phyloP scores from a whole-genome alignment of 208 protist species.

The Leishmania amazonensis region DNA sequence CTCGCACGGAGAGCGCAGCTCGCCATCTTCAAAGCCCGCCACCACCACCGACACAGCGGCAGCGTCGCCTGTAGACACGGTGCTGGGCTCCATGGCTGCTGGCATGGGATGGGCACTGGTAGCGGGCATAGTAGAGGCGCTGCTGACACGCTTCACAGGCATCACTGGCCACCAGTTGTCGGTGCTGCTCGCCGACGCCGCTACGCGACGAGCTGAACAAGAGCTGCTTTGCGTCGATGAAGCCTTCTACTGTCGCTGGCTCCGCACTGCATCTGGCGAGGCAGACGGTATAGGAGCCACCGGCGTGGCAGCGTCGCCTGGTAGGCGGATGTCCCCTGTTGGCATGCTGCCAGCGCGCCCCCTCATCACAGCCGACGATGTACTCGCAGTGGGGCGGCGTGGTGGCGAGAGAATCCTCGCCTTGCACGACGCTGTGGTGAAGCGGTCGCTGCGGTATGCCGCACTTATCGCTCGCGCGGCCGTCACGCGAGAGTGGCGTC shows the following conservation, averaged over 20 bases:
- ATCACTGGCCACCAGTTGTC: constrained; percentile 6
- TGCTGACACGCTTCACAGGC: constrained; percentile 13
- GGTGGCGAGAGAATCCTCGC: constrained; percentile 27
- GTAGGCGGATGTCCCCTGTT: background rate
- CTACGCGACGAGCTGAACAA: constrained; percentile 24
- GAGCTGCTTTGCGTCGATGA: constrained; percentile 55
- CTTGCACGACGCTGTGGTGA: constrained; percentile 30
- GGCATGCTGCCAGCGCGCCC: background rate
- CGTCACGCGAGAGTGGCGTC: constrained; percentile 28
- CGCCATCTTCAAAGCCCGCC: background rate
- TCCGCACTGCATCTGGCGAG: constrained; percentile 10
- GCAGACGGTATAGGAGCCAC: background rate
- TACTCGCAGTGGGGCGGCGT: constrained; percentile 23
- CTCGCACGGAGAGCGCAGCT: background rate
- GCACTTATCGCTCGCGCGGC: constrained; percentile 7
- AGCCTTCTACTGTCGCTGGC: constrained; percentile 49
- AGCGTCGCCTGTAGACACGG: constrained; percentile 13
- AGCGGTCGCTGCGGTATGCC: constrained; percentile 5
- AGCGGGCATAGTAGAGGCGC: constrained; percentile 21
- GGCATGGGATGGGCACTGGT: constrained; percentile 23
- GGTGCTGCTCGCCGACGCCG: constrained; percentile 27
- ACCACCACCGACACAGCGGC: background rate
- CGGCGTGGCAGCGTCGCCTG: background rate
- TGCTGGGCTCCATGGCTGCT: constrained; percentile 18
- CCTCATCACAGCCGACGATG: constrained; percentile 11